Conservation (phyloP, 2,329 filamentous ascomycete genomes). For the Talaromyces albobiverticillius region DNA sequence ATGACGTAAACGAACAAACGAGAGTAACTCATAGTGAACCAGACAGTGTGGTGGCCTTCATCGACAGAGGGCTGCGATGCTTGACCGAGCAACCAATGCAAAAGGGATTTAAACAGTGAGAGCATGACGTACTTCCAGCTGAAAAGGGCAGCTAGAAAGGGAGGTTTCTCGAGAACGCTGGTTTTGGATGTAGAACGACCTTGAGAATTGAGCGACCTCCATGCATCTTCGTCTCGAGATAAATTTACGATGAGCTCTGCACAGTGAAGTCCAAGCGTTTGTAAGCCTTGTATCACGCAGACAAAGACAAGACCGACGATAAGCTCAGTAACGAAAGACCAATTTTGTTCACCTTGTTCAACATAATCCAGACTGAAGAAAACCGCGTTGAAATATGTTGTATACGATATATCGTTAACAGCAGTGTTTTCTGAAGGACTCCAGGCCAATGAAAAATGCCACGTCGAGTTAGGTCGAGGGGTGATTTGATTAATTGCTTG, state of each 20-base stretch:
- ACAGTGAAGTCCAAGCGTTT: constrained; percentile 19
- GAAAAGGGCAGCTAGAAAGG: constrained; percentile 1
- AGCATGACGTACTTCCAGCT: constrained; percentile 15
- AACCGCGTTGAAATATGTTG: not conserved
- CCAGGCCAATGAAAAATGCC: not conserved
- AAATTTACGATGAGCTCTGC: constrained; percentile 18
- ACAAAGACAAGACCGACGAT: not conserved
- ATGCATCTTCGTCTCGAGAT: constrained; percentile 16
- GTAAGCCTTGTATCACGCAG: not conserved
- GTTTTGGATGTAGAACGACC: too few species aligned
- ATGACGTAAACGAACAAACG: not conserved
- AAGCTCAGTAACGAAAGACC: not conserved
- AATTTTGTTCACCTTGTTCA: not conserved
- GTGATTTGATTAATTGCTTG: not conserved
- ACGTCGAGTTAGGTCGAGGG: not conserved
- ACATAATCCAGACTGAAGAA: not conserved
- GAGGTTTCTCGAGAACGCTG: not conserved
- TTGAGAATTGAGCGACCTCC: not conserved
- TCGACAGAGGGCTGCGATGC: constrained; percentile 9
- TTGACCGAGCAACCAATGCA: constrained; percentile 20
- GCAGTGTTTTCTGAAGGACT: not conserved
- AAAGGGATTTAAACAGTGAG: constrained; percentile 14
- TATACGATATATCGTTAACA: not conserved
- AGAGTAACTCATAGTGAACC: not conserved
- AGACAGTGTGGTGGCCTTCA: not conserved